Evolutionary conservation across 1,284 basidiomycete species (phyloP).

Genomic region (Sphaerobolus stellatus): DNA sequence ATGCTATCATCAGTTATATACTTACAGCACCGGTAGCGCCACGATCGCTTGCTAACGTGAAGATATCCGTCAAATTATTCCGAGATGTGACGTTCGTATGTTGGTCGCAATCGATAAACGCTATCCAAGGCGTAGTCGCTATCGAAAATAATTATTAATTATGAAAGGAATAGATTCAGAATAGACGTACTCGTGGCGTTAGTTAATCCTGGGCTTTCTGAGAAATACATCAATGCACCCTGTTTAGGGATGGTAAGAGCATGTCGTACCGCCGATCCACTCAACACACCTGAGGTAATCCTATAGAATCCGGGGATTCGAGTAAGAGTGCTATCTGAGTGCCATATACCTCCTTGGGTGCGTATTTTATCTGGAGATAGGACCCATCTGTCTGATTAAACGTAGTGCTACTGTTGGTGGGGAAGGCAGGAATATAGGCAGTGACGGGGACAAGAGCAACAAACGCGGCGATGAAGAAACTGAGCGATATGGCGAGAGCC

Average conservation of each 20-base stretch:
- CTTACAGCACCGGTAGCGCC: slow-evolving; percentile 78
- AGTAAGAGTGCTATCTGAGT: slow-evolving; percentile 61
- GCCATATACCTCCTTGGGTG: slow-evolving; percentile 49
- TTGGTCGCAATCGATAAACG: slow-evolving; percentile 82
- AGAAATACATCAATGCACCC: slow-evolving; percentile 80
- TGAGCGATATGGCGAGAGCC: too few relatives aligned
- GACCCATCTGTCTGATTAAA: slow-evolving; percentile 60
- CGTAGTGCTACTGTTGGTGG: slow-evolving; percentile 62
- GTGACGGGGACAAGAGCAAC: slow-evolving; percentile 1
- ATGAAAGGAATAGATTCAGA: slow-evolving; percentile 34
- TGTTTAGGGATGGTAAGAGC: slow-evolving; percentile 28
- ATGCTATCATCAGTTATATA: slow-evolving; percentile 16
- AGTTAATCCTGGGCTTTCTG: slow-evolving; percentile 53
- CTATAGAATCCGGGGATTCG: slow-evolving; percentile 46
- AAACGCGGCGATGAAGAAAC: slow-evolving; percentile 9
- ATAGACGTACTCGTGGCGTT: slow-evolving; percentile 30
- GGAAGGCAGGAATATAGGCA: slow-evolving; percentile 70
- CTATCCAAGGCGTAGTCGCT: slow-evolving; percentile 86
- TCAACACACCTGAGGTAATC: slow-evolving; percentile 50
- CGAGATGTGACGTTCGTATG: slow-evolving; percentile 65
- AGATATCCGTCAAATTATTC: slow-evolving; percentile 64
- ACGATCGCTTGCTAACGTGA: slow-evolving; percentile 71
- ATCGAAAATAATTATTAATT: not conserved
- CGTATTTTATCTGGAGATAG: slow-evolving; percentile 61
- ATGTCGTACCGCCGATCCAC: too few relatives aligned